These are phyloP conservation scores for Colletotrichum gloeosporioides DNA, from an alignment of 2,329 filamentous ascomycete species.

Conservation along the genomic window DNA sequence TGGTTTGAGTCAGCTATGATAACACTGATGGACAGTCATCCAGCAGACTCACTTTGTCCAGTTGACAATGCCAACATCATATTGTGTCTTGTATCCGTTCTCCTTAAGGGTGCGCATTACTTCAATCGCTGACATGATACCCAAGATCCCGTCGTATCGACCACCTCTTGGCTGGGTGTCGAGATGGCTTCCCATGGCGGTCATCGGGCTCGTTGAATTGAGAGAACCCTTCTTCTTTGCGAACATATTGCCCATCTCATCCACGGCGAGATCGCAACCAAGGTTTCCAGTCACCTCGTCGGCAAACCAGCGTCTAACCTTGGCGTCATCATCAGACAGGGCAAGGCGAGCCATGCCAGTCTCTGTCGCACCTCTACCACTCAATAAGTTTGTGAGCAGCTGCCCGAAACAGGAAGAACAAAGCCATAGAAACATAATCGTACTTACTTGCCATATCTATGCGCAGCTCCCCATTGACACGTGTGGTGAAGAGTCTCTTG, in stretches of 20 bases:
- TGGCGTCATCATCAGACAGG: constrained; percentile 73
- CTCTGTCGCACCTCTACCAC: constrained; percentile 42
- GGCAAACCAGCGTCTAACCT: constrained; percentile 78
- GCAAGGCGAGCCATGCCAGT: constrained; percentile 80
- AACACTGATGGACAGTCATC: too few species aligned
- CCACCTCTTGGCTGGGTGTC: constrained; percentile 71
- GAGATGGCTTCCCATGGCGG: constrained; percentile 71
- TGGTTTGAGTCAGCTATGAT: constrained; percentile 30
- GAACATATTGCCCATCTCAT: constrained; percentile 84
- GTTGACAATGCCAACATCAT: constrained; percentile 76
- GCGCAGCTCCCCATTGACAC: constrained; percentile 36
- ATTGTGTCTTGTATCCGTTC: constrained; percentile 70
- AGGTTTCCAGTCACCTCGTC: constrained; percentile 60
- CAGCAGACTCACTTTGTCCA: constrained; percentile 68
- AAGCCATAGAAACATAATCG: not conserved
- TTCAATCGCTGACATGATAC: constrained; percentile 76
- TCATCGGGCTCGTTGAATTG: constrained; percentile 65
- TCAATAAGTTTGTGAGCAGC: too few species aligned
- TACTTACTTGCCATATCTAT: constrained; percentile 33
- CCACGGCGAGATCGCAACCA: constrained; percentile 71
- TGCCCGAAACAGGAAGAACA: not conserved
- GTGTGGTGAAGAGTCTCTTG: constrained; percentile 35
- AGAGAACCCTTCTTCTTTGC: constrained; percentile 69
- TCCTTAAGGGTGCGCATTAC: constrained; percentile 73
- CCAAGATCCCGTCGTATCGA: constrained; percentile 79